phyloP scores from a whole-genome alignment of 192 early-diverging fungal species.

The Coemansia sp. region DNA sequence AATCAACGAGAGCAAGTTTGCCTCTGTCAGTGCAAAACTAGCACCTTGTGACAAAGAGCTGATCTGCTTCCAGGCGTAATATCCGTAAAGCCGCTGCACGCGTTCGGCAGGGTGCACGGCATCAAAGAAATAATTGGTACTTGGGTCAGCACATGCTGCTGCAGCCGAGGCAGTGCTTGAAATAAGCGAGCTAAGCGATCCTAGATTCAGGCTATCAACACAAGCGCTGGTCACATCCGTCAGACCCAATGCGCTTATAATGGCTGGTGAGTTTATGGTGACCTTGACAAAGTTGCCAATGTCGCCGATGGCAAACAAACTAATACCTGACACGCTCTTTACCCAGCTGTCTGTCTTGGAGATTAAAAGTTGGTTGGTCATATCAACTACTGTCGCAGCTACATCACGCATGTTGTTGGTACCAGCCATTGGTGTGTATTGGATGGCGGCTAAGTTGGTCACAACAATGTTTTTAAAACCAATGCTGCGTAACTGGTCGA shows the following conservation, averaged over 20 bases:
- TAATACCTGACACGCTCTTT: slow-evolving; percentile 1
- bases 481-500: slow-evolving; percentile 24
- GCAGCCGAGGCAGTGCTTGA: not conserved
- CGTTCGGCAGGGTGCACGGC: slow-evolving; percentile 14
- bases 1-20: slow-evolving; percentile 20
- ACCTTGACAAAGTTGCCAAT: slow-evolving; percentile 3
- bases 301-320: slow-evolving; percentile 2
- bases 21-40: slow-evolving; percentile 2
- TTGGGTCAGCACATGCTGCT: not conserved
- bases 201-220: not conserved
- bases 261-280: not conserved
- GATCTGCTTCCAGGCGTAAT: slow-evolving; percentile 6
- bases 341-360: slow-evolving; percentile 18
- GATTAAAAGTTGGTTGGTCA: slow-evolving; percentile 8
- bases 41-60: not conserved
- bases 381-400: not conserved
- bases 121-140: slow-evolving; percentile 4
- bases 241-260: slow-evolving; percentile 1
- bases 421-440: slow-evolving; percentile 22
- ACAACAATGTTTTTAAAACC: slow-evolving; percentile 34
- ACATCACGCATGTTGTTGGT: not conserved
- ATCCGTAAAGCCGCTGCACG: slow-evolving; percentile 32
- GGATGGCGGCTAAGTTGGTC: slow-evolving; percentile 27
- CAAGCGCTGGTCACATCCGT: slow-evolving; percentile 1
- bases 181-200: not conserved